Conservation (phyloP, 148 eudicot species). For the Arbutus unedo region DNA sequence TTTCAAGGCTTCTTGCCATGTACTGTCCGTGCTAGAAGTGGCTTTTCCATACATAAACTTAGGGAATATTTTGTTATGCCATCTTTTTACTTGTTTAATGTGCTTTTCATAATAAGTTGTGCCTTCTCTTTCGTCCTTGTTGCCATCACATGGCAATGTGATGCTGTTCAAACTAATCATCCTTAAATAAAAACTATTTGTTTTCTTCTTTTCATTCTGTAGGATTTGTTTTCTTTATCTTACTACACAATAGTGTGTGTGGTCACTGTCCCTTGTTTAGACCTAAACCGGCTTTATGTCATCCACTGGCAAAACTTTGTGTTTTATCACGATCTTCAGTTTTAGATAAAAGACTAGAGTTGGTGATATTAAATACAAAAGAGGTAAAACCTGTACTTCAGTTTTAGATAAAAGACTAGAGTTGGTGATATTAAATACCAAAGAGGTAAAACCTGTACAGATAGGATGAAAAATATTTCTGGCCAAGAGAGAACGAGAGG, state of each 20-base stretch:
- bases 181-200: background rate
- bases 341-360: background rate
- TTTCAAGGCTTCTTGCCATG: constrained; percentile 2
- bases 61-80: background rate
- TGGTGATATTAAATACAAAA: constrained; percentile 1
- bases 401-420: background rate
- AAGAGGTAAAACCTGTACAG: background rate
- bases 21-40: background rate
- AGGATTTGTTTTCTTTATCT: background rate
- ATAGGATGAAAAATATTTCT: background rate
- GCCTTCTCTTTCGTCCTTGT: background rate
- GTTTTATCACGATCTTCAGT: background rate
- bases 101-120: background rate
- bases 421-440: background rate
- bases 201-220: background rate
- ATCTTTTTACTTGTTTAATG: constrained; percentile 10
- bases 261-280: background rate
- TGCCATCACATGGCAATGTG: background rate
- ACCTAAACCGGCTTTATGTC: background rate
- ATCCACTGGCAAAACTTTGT: constrained; percentile 1
- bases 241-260: background rate
- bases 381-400: background rate
- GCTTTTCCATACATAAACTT: background rate
- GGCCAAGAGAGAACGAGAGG: background rate
- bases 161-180: background rate